Evolutionary conservation across 2,329 filamentous ascomycete species (phyloP).

Genomic region (Xylaria digitata): DNA sequence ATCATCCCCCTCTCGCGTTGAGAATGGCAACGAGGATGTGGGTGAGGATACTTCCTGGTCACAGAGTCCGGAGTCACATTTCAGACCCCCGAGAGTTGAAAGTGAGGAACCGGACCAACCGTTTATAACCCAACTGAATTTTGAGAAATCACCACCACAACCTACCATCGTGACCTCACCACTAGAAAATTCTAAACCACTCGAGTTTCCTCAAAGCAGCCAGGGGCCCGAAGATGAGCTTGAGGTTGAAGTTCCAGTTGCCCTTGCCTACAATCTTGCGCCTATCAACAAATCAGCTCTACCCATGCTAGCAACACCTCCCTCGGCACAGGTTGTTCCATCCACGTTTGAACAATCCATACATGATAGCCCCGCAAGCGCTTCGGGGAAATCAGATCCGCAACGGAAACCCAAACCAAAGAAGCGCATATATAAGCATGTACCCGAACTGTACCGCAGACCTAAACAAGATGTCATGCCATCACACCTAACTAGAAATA

Average conservation of each 20-base stretch:
- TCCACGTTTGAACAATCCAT: slow-evolving; percentile 45
- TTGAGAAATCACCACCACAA: slow-evolving; percentile 41
- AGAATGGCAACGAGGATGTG: slow-evolving; percentile 17
- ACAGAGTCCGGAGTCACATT: slow-evolving; percentile 28
- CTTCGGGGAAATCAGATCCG: slow-evolving; percentile 7
- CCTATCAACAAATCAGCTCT: slow-evolving; percentile 43
- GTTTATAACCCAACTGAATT: slow-evolving; percentile 45
- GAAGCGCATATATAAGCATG: slow-evolving; percentile 33
- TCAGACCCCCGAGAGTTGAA: slow-evolving; percentile 22
- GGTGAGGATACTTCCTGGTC: slow-evolving; percentile 32
- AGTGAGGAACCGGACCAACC: slow-evolving; percentile 23
- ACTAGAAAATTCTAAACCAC: slow-evolving; percentile 19
- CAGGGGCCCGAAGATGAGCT: slow-evolving; percentile 48
- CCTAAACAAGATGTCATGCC: slow-evolving; percentile 22
- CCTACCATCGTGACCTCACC: slow-evolving; percentile 38
- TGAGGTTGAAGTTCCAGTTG: slow-evolving; percentile 48
- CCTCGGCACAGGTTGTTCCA: slow-evolving; percentile 50
- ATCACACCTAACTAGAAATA: slow-evolving; percentile 23
- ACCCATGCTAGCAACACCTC: slow-evolving; percentile 47
- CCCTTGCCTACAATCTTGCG: slow-evolving; percentile 39
- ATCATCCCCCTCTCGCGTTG: background rate
- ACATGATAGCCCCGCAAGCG: slow-evolving; percentile 18
- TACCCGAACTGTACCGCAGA: slow-evolving; percentile 39
- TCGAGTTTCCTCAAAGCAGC: slow-evolving; percentile 45
- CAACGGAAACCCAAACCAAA: slow-evolving; percentile 18